Percentiles rank a stretch among this genome's conserved stretches.
Conservation (phyloP, 352 stramenopile genomes). For the Blastocystis sp. region DNA sequence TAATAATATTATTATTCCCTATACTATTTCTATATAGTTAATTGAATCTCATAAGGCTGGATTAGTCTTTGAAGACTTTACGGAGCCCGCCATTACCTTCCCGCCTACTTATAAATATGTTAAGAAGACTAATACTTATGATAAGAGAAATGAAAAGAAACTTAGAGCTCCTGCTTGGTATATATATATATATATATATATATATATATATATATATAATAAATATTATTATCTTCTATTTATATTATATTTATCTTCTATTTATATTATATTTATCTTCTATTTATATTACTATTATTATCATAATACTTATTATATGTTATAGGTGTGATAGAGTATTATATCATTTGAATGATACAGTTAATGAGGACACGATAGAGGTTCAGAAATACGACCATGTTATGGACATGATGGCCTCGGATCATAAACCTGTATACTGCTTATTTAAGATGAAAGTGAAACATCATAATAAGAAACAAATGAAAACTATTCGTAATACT, state of each 20-base stretch:
- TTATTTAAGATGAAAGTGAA: constrained; percentile 70
- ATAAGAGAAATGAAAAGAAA: constrained; percentile 93
- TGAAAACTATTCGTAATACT: constrained; percentile 60
- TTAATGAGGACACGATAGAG: constrained; percentile 47
- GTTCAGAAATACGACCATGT: constrained; percentile 64
- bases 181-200: no score
- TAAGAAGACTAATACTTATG: constrained; percentile 74
- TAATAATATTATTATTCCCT: constrained; percentile 65
- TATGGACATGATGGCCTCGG: constrained; percentile 70
- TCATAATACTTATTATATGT: no score
- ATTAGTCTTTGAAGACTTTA: constrained; percentile 62
- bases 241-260: background rate
- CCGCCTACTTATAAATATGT: constrained; percentile 90
- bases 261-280: background rate
- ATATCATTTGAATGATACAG: constrained; percentile 49
- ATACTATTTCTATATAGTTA: constrained; percentile 84
- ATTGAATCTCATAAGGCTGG: constrained; percentile 52
- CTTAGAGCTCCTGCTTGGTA: constrained; percentile 86
- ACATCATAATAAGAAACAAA: constrained; percentile 67
- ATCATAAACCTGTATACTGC: constrained; percentile 91
- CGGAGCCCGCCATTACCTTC: constrained; percentile 70
- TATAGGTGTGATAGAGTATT: constrained; percentile 62
- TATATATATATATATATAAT: no score
- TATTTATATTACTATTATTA: constrained; percentile 2
- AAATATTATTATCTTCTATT: constrained; percentile 24